A percentile compares a stretch with the other conserved stretches of the same genome.
These are phyloP conservation scores for Rutstroemia sp. DNA, from an alignment of 2,329 filamentous ascomycete genomes.

Conservation along the genomic window DNA sequence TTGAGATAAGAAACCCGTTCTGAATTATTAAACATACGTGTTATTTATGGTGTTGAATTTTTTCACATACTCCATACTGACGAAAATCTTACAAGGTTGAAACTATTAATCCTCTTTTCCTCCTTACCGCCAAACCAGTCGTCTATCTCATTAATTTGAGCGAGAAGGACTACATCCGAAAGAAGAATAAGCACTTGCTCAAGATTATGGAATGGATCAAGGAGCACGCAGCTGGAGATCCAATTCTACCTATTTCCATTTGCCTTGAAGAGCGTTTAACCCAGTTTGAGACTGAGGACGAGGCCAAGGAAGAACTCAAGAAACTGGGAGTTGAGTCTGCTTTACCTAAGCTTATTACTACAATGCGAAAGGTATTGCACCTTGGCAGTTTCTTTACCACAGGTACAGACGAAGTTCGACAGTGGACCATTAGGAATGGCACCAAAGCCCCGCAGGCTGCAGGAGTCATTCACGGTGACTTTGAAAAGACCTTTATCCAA, in stretches of 20 bases:
- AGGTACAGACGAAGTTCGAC: constrained; percentile 89
- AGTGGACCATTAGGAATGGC: constrained; percentile 95
- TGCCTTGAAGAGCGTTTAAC: constrained; percentile 89
- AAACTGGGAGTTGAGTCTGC: constrained; percentile 78
- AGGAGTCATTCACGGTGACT: constrained; percentile 96
- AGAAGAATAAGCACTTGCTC: constrained; percentile 98
- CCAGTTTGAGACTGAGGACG: constrained; percentile 68
- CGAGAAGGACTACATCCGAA: constrained; percentile 92
- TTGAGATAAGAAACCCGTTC: constrained; percentile 65
- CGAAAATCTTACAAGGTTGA: constrained; percentile 60
- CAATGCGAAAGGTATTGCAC: constrained; percentile 89
- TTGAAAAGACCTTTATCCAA: constrained; percentile 99
- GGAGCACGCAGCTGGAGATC: constrained; percentile 77
- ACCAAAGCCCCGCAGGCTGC: constrained; percentile 97
- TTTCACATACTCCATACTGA: constrained; percentile 13
- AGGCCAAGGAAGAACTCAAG: constrained; percentile 80
- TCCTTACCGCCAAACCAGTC: constrained; percentile 92
- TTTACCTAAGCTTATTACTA: constrained; percentile 82
- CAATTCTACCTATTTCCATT: constrained; percentile 89
- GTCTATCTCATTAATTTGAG: constrained; percentile 96
- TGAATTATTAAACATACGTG: constrained; percentile 19
- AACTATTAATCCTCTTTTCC: constrained; percentile 92
- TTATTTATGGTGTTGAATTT: background rate
- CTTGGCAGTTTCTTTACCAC: constrained; percentile 96
- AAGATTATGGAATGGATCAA: constrained; percentile 96